Evolutionary conservation across 1,284 basidiomycete genomes (phyloP), one percentile per base, ranked within the genome.

Genomic region (Anthracocystis setariae): DNA sequence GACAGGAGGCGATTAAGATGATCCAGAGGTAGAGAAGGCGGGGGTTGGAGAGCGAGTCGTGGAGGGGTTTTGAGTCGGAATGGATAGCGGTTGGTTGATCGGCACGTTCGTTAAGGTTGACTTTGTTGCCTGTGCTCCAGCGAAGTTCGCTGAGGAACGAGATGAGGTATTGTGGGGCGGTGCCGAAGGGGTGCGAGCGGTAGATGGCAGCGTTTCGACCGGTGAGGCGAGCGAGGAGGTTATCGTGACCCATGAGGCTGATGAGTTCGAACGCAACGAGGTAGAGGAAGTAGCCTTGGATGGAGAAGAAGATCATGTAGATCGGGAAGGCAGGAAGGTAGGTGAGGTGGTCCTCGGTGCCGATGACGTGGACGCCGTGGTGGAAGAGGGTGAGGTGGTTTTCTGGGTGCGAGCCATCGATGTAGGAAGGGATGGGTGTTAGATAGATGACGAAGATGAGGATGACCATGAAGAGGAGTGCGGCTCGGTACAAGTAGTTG

Each of bases 251-350:
- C 70, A 79, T 71, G 20, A 63, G 48, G 12, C 68, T 60, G 18
- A 76, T 50, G 10, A 74, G 49, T 50, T 82, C 81, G 50, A 70
- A 42, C 0, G 37, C 43, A 0, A 70, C 67, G 8, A 65, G 51
- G 50, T 50, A 73, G 43, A 82, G 61, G 25, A 78, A 35, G 53
- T 61, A 63, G 25, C 73, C 75, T 47, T 76, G 74, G 35, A 58
- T 40, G 17, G 52, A 37, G 35, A 79, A 72, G 57, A 77, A 76
- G 65, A 74, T 13, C 15, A 77, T 20, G 67, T 82, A 82, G 69
- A 82, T 76, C 10, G 81, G 81, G 38, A 76, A 73, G 0, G 78
- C 80, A 17, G 81, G 81, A 33, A 82, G 73, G 40, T 78, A 78
- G 40, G 75, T 76, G 13, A 82, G 54, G 46, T 82, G 79, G 7